A percentile compares a stretch with the other conserved stretches of the same genome.
Conservation (phyloP, 495 filamentous ascomycete species). For the Daldinia bambusicola region DNA sequence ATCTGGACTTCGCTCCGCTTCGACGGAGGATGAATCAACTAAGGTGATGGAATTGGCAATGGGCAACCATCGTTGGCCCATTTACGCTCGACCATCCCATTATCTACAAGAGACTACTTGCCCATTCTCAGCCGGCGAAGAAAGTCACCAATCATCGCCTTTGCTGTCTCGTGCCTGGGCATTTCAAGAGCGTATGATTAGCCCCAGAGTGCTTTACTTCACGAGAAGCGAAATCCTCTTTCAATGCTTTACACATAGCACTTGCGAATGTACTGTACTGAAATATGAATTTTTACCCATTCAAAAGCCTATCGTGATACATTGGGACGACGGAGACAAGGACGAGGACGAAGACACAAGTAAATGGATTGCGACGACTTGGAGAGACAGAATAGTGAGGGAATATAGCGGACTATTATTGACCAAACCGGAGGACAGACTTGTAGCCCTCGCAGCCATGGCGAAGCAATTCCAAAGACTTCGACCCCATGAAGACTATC, state of each 20-base stretch:
- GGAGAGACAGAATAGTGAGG: not conserved
- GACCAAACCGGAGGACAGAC: not conserved
- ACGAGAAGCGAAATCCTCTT: constrained; percentile 15
- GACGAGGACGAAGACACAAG: too few species aligned
- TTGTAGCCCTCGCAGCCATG: constrained; percentile 10
- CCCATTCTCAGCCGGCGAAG: too few species aligned
- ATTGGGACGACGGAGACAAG: too few species aligned
- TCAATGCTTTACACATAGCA: not conserved
- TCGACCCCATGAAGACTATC: not conserved
- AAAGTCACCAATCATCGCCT: too few species aligned
- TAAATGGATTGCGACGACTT: too few species aligned
- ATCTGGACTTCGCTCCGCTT: constrained; percentile 11
- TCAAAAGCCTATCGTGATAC: not conserved
- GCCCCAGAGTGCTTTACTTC: constrained; percentile 17
- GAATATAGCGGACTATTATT: not conserved
- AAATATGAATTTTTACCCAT: not conserved
- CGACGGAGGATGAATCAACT: constrained; percentile 4
- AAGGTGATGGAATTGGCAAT: constrained; percentile 14
- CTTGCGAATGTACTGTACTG: constrained; percentile 12
- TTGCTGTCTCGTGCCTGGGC: constrained; percentile 17
- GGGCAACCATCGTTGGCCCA: not conserved
- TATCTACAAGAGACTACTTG: too few species aligned
- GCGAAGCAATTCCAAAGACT: constrained; percentile 11
- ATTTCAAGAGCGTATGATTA: constrained; percentile 22
- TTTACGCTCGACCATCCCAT: constrained; percentile 11